Base-by-base conservation (phyloP, 768 basidiomycete species). In the Amanita brunnescens region DNA sequence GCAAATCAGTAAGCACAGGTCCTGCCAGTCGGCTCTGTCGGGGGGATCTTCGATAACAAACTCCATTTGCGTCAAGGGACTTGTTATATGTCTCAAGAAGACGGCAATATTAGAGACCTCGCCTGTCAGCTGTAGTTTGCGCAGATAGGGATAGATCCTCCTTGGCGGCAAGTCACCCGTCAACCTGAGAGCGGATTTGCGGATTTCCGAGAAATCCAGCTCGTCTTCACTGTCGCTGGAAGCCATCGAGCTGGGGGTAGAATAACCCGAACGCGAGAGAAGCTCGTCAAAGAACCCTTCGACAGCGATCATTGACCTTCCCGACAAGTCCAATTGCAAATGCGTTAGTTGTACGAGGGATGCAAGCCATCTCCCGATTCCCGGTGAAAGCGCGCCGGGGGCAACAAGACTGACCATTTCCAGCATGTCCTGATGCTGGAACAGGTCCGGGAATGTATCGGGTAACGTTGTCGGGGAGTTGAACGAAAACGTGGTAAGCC, bases 21-120 rank as follows among this genome's bases (percentile, higher is more conserved):
- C 80, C 54, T 79, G 80, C 87, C 87, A 90, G 59, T 89, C 86
- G 6, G 75, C 76, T 52, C 75, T 75, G 60, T 81, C 80, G 18
- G 85, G 85, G 13, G 87, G 85, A 58, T 90, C 87, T 56, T 90
- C 87, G 57, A 90, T 83, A 62, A 82, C 71, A 34, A 90, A 77
- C 44, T 89, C 87, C 48, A 90, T 72, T 47, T 77, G 75, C n/a
- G 72, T 70, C 60, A 89, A 66, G n/a, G 76, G 72, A 62, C 77
- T 79, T 16, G 79, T 74, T 58, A 89, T 63, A 59, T 87, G 84
- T 58, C 75, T 80, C 57, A 89, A 64, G 70, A 89, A 90, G 6
- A 81, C 79, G 8, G 79, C 78, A 51, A 88, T 78, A 63, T 82
- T 86, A 6, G 77, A 73, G 6, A 78, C 79, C 54, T 83, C 81